Evolutionary conservation across 768 basidiomycete species (phyloP).

Genomic region (Boletellus sp.): DNA sequence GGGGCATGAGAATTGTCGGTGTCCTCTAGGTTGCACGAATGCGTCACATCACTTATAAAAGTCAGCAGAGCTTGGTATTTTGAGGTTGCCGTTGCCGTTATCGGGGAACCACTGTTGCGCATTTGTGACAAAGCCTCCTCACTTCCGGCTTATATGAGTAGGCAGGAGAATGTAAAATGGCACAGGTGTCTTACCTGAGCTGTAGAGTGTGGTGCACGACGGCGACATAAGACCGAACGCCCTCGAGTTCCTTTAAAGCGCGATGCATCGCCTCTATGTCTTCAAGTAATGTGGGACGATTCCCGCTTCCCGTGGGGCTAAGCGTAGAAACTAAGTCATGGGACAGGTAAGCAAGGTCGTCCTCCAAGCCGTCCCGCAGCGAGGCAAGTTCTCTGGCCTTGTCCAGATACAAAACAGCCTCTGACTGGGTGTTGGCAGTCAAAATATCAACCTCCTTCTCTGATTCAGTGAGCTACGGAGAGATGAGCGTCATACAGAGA

Average conservation of each 20-base stretch:
- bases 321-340: slow-evolving; percentile 59
- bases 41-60: slow-evolving; percentile 51
- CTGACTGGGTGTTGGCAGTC: slow-evolving; percentile 45
- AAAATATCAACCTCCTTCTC: slow-evolving; percentile 43
- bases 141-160: slow-evolving; percentile 34
- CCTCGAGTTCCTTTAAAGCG: slow-evolving; percentile 71
- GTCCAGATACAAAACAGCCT: slow-evolving; percentile 48
- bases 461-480: slow-evolving; percentile 59
- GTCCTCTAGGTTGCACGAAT: slow-evolving; percentile 44
- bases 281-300: slow-evolving; percentile 67
- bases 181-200: slow-evolving; percentile 54
- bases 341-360: slow-evolving; percentile 69
- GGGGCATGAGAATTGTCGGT: slow-evolving; percentile 42
- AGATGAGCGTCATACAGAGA: slow-evolving; percentile 14
- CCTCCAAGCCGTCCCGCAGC: slow-evolving; percentile 71
- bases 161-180: neutral
- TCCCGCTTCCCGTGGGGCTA: slow-evolving; percentile 39
- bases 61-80: slow-evolving; percentile 59
- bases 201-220: slow-evolving; percentile 67
- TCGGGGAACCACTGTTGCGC: slow-evolving; percentile 33
- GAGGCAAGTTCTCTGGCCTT: slow-evolving; percentile 72
- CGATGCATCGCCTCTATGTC: slow-evolving; percentile 78
- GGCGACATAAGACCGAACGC: slow-evolving; percentile 71
- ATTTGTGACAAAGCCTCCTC: slow-evolving; percentile 58
- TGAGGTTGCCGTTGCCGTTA: slow-evolving; percentile 47